Base-by-base conservation (phyloP, 805 yeast genomes). In the Kuraishia capsulata region DNA sequence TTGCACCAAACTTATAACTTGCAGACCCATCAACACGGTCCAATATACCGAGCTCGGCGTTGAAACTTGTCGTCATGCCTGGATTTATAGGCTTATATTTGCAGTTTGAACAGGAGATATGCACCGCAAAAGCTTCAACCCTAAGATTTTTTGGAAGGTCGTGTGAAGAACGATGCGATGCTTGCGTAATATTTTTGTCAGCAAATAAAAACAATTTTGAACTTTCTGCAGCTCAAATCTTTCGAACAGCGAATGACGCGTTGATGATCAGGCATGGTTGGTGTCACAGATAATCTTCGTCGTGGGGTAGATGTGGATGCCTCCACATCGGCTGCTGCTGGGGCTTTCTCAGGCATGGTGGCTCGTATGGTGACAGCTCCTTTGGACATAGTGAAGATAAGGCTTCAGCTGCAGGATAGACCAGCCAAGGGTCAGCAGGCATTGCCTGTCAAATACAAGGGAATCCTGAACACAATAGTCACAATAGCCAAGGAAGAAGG, bases 11-110 rank as follows among this genome's bases (percentile, higher is more conserved):
- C 13, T 60, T 53, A 40, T 78, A 64, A 19, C 71, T 71, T 1
- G 90, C 78, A 1, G 95, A 84, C 1, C 97, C 97, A 55, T 87
- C 96, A 2, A 81, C 90, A 44, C 76, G 71, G 39, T 63, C 60
- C 35, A 86, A 58, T 3, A 64, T 6, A 4, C 18, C 25, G 28
- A 33, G 16, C 36, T 19, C 5, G 13, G 34, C 34, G 8, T 29
- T 16, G 8, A 29, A 24, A n/a, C n/a, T n/a, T n/a, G n/a, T n/a
- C n/a, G n/a, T n/a, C n/a, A n/a, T n/a, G n/a, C n/a, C n/a, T n/a
- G n/a, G n/a, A n/a, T n/a, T n/a, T n/a, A n/a, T n/a, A n/a, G n/a
- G n/a, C n/a, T n/a, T n/a, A n/a, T n/a, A n/a, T n/a, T n/a, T n/a
- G n/a, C n/a, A n/a, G n/a, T n/a, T n/a, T n/a, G n/a, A n/a, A n/a